Evolutionary conservation across 371 early-diverging fungal species (phyloP), one percentile per base, ranked within the genome.

Genomic region (Mucor saturninus): DNA sequence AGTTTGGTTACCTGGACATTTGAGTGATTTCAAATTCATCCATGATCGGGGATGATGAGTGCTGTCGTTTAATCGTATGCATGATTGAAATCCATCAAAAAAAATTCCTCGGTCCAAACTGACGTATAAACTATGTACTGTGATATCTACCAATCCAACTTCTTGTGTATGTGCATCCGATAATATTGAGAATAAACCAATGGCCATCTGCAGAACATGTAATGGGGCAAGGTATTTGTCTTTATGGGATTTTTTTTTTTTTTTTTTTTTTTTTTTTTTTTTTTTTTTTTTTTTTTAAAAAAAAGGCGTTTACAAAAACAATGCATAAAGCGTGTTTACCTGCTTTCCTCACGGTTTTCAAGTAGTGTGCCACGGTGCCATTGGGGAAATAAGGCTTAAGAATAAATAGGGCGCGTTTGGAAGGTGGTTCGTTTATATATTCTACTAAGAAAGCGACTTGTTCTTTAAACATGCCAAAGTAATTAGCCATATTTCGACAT

Each of bases 101-200:
- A 54, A 58, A 0, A 65, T 42, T 1, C 38, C 52, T 3, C 51
- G 42, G 43, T 65, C 65, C 13, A 35, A n/a, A 7, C 49, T 43
- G 1, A 69, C 54, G 26, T 40, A 49, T 1, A 69, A 2, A 10
- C n/a, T 49, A 0, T 65, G 50, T 8, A 13, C 2, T 2, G 40
- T 30, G 2, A 69, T 42, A 21, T 51, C 15, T 5, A 61, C 54
- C 0, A 69, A 31, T 7, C 58, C 65, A 13, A 61, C 58, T 26
- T 40, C 29, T 4, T 42, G 8, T 5, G 40, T 0, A 30, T 69
- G 65, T 26, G 69, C 69, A 54, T 69, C 69, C 2, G 15, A 10
- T 11, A 69, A 11, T n/a, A 61, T 64, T 1, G 65, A 61, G n/a
- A 65, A 69, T 8, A 69, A 4, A 1, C 46, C 48, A 21, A 69